phyloP scores from a whole-genome alignment of 176 grass and related monocot species.

The Juncus effusus region DNA sequence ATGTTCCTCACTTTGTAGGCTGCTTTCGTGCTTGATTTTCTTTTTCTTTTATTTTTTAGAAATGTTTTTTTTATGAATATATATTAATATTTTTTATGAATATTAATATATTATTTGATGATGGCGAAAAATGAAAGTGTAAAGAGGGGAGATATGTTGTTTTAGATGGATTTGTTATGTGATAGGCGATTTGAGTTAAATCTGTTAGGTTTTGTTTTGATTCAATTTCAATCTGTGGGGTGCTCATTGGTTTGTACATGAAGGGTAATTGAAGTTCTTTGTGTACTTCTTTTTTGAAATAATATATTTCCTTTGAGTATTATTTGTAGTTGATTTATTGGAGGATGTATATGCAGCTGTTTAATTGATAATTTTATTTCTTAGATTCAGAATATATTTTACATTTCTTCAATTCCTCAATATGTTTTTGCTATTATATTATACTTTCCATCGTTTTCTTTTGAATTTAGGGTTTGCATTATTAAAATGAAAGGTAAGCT shows the following conservation, averaged over 20 bases:
- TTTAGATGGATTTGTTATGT: too few relatives aligned
- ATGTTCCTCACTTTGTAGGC: conserved; percentile 50
- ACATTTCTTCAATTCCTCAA: too few relatives aligned
- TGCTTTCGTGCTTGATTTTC: conserved; percentile 65
- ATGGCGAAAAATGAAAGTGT: conserved; percentile 38
- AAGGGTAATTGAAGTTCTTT: not conserved
- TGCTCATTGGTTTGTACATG: not conserved
- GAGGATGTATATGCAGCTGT: not conserved
- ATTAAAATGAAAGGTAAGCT: not conserved
- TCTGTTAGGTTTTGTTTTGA: conserved; percentile 8
- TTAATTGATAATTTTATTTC: not conserved
- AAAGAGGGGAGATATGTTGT: not conserved
- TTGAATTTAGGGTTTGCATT: not conserved
- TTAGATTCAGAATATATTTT: too few relatives aligned
- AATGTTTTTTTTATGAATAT: conserved; percentile 11
- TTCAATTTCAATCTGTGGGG: not conserved
- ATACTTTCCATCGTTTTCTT: not conserved
- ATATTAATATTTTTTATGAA: conserved; percentile 22
- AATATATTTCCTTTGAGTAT: conserved; percentile 1
- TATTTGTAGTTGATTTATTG: not conserved
- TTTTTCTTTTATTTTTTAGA: not conserved
- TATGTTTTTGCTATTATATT: not conserved
- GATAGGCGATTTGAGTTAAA: not conserved
- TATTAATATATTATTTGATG: conserved; percentile 33
- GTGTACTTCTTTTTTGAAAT: conserved; percentile 6